Percentiles rank a stretch among this genome's conserved stretches.
These are phyloP conservation scores for Blastomyces percursus DNA, from an alignment of 2,329 filamentous ascomycete genomes.

Conservation along the genomic window DNA sequence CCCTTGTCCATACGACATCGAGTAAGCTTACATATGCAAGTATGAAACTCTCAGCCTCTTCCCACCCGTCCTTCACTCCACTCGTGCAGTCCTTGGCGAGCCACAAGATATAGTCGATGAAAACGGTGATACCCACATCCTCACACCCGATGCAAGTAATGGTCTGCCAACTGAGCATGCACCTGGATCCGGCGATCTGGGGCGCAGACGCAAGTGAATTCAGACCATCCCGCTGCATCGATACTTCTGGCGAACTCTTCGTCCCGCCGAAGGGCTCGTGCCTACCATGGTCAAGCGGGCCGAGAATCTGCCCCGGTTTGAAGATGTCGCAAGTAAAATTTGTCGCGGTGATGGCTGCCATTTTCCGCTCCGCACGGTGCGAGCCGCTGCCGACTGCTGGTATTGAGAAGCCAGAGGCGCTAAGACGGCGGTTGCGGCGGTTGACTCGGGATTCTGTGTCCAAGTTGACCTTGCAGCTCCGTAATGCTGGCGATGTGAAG, in stretches of 20 bases:
- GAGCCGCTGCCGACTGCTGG: slow-evolving; percentile 10
- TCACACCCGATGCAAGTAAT: slow-evolving; percentile 28
- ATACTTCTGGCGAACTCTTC: slow-evolving; percentile 19
- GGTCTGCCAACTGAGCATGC: slow-evolving; percentile 26
- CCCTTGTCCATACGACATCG: neutral
- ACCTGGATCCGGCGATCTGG: slow-evolving; percentile 19
- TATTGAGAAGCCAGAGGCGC: slow-evolving; percentile 17
- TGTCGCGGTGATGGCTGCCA: slow-evolving; percentile 34
- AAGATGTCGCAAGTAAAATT: slow-evolving; percentile 49
- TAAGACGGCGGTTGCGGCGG: slow-evolving; percentile 15
- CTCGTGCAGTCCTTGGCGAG: slow-evolving; percentile 21
- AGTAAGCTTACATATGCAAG: slow-evolving; percentile 11
- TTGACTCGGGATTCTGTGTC: slow-evolving; percentile 20
- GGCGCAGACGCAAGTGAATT: slow-evolving; percentile 29
- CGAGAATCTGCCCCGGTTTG: slow-evolving; percentile 42
- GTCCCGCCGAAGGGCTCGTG: slow-evolving; percentile 34
- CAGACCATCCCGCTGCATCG: slow-evolving; percentile 34
- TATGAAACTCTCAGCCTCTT: slow-evolving; percentile 36
- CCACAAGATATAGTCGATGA: slow-evolving; percentile 23
- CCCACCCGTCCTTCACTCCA: slow-evolving; percentile 30
- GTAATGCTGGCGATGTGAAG: slow-evolving; percentile 15
- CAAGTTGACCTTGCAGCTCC: slow-evolving; percentile 25
- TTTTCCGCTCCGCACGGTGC: slow-evolving; percentile 26
- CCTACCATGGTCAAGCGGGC: slow-evolving; percentile 40
- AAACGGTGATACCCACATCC: slow-evolving; percentile 17